Base-by-base conservation (phyloP, 2,329 filamentous ascomycete genomes). In the Clonostachys solani region DNA sequence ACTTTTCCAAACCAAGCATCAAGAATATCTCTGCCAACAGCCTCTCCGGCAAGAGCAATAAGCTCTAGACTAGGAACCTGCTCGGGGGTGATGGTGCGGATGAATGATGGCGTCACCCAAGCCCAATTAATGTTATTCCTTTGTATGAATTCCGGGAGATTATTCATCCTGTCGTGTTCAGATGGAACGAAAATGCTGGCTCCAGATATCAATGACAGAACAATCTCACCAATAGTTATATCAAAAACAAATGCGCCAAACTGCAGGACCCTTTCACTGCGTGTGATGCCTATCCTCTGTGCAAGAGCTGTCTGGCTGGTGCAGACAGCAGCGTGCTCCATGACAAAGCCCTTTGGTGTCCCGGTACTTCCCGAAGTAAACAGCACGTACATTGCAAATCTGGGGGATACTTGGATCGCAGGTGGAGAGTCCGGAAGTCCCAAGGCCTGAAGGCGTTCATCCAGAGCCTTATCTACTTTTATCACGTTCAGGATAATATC, bases 281-380 rank as follows among this genome's bases (percentile, higher is more conserved):
- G 13, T 9, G 8, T 34, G 19, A 46, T 37, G 16, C 38, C 45
- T 8, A 46, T 33, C 6, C 15, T 40, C 36, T 46, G 18, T 9
- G 15, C 45, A 29, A 42, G 12, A 8, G 41, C 23, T 12, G n/a
- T 36, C 42, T 34, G 34, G n/a, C 34, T 33, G 6, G 46, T 52
- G 18, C 19, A 38, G n/a, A 50, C 29, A 15, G 41, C 38, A 8
- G 34, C 35, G 34, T 56, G 54, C 15, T 52, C 50, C 16, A 55
- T 47, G 4, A 56, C 45, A 12, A 57, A 40, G 17, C 50, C 54
- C 42, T 57, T 57, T 12, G 55, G 51, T 15, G 45, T 51, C 6
- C 54, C 53, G 5, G 54, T 56, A 18, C 44, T 50, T 10, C 54
- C 54, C 17, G 53, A 55, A 5, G 54, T 56, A 37, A 54, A 54